Evolutionary conservation across 768 basidiomycete species (phyloP).

Genomic region (Tulasnella sp.): DNA sequence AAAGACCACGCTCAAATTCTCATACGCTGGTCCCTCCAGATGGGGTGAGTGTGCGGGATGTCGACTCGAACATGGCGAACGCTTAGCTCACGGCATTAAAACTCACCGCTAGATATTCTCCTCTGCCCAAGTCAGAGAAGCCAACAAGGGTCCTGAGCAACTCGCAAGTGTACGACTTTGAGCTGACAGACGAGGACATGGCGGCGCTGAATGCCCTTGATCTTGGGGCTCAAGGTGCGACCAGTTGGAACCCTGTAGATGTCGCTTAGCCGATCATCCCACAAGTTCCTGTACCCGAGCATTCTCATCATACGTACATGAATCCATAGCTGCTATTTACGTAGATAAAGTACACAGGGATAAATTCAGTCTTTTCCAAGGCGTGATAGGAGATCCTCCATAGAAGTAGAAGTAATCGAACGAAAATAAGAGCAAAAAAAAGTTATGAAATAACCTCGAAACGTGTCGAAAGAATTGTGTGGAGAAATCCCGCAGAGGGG

Average conservation of each 20-base stretch:
- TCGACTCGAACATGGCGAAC: neutral
- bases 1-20: constrained; percentile 35
- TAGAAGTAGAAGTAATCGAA: too few species aligned
- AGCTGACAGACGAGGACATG: constrained; percentile 32
- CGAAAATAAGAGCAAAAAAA: neutral
- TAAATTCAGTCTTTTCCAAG: neutral
- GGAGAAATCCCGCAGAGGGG: neutral
- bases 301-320: neutral
- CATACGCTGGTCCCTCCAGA: constrained; percentile 68
- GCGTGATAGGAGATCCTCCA: neutral
- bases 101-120: constrained; percentile 25
- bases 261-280: neutral
- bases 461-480: neutral
- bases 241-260: neutral
- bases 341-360: neutral
- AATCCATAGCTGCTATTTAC: neutral
- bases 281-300: too few species aligned
- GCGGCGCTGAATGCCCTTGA: constrained; percentile 23
- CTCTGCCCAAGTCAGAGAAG: constrained; percentile 36
- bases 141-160: constrained; percentile 32
- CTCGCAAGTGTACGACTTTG: constrained; percentile 34
- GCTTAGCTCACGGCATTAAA: constrained; percentile 24
- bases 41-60: constrained; percentile 28
- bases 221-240: constrained; percentile 13
- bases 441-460: neutral